Percentiles rank a stretch among this genome's conserved stretches.
Evolutionary conservation across 441 rosid species (phyloP).

Genomic region (Syzygium syzygioides): DNA sequence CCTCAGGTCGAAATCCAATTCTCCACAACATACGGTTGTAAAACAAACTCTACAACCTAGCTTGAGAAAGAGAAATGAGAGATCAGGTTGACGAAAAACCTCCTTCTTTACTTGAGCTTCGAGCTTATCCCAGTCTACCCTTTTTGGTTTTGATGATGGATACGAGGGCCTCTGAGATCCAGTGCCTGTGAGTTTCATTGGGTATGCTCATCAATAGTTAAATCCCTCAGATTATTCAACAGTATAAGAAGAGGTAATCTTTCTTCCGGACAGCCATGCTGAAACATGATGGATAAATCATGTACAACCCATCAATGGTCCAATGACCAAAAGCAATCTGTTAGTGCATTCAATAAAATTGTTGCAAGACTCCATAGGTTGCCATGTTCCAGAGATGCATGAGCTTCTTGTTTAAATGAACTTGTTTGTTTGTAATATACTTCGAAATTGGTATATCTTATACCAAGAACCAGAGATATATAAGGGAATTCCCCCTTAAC

Average conservation of each 20-base stretch:
- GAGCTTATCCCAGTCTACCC: constrained; percentile 79
- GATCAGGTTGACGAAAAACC: constrained; percentile 20
- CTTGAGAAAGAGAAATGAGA: neutral
- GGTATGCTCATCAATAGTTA: neutral
- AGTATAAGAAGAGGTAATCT: neutral
- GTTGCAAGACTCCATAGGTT: neutral
- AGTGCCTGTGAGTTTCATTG: constrained; percentile 17
- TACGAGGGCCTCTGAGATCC: constrained; percentile 46
- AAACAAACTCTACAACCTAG: neutral
- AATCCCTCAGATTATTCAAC: neutral
- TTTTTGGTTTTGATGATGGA: constrained; percentile 71
- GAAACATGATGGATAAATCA: neutral
- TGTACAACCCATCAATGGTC: neutral
- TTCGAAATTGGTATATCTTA: neutral
- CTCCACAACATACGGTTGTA: neutral
- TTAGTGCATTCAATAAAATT: neutral
- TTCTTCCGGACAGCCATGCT: neutral
- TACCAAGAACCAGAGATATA: neutral
- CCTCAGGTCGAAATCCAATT: neutral
- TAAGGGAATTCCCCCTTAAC: neutral
- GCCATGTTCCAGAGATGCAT: neutral
- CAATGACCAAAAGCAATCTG: neutral
- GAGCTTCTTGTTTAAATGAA: neutral
- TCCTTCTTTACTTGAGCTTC: constrained; percentile 86
- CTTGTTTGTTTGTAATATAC: neutral